Percentiles rank a stretch among this genome's conserved stretches.
These are phyloP conservation scores for Orbilia oligospora DNA, from an alignment of 2,329 filamentous ascomycete species.

Conservation along the genomic window DNA sequence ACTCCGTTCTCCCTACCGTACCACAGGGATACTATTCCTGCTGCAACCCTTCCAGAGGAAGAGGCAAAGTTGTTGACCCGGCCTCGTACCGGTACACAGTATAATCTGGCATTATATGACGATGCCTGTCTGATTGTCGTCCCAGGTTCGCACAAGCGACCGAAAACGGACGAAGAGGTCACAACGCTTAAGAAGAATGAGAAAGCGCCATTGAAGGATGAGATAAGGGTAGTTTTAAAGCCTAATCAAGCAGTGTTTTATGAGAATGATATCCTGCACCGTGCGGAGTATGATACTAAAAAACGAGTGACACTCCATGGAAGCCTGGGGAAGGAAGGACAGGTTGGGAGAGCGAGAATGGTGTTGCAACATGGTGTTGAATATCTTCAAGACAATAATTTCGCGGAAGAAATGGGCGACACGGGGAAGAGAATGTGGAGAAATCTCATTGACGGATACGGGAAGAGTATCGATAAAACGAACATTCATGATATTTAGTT, in stretches of 20 bases:
- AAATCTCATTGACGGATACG: constrained; percentile 56
- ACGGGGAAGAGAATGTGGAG: constrained; percentile 53
- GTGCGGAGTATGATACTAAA: constrained; percentile 55
- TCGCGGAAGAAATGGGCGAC: constrained; percentile 44
- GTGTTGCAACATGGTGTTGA: constrained; percentile 60
- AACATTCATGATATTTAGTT: constrained; percentile 38
- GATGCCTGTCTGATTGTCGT: constrained; percentile 61
- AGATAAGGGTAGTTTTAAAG: constrained; percentile 58
- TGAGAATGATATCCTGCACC: constrained; percentile 61
- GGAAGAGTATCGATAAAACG: constrained; percentile 26
- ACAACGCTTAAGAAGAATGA: constrained; percentile 37
- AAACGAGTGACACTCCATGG: constrained; percentile 59
- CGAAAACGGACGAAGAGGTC: constrained; percentile 56
- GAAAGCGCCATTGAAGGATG: constrained; percentile 43
- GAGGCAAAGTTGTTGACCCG: constrained; percentile 45
- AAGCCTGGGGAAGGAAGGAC: constrained; percentile 50
- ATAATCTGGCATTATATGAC: constrained; percentile 60
- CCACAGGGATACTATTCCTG: constrained; percentile 60
- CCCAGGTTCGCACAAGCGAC: constrained; percentile 60
- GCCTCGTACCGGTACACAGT: constrained; percentile 60
- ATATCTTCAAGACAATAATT: constrained; percentile 48
- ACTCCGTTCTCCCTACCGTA: constrained; percentile 58
- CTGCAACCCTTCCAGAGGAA: constrained; percentile 42
- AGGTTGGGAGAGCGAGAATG: constrained; percentile 54
- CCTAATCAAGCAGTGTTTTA: constrained; percentile 61